phyloP scores from a whole-genome alignment of 345 rosid species.

The Triadica sebifera region DNA sequence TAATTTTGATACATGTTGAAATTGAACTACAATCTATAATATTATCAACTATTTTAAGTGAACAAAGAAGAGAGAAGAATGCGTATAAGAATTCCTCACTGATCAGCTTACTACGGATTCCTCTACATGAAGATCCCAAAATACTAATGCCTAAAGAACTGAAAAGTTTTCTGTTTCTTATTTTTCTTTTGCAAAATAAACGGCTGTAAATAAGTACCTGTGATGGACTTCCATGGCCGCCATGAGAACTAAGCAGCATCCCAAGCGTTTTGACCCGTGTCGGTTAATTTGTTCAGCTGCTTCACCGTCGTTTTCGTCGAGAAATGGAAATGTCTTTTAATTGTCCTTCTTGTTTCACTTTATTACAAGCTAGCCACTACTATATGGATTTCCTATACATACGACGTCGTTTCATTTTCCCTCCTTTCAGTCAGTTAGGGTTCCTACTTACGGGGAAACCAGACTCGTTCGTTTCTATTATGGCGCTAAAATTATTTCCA shows the following conservation, averaged over 20 bases:
- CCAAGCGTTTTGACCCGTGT: neutral
- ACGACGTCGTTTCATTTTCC: neutral
- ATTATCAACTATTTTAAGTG: neutral
- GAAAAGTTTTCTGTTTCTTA: neutral
- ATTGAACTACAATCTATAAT: neutral
- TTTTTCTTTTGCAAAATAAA: neutral
- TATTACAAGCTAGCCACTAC: neutral
- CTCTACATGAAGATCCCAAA: neutral
- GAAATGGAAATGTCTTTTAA: neutral
- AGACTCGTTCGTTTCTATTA: constrained; percentile 3
- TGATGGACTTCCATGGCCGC: neutral
- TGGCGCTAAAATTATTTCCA: constrained; percentile 63
- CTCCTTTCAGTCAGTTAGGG: neutral
- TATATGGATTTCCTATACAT: neutral
- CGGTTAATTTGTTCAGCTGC: too few relatives aligned
- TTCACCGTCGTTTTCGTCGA: neutral
- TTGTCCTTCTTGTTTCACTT: neutral
- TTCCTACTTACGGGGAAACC: neutral
- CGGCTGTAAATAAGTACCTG: neutral
- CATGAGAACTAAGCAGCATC: neutral
- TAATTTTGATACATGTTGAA: neutral
- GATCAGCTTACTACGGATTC: neutral
- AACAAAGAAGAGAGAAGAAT: neutral
- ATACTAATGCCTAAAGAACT: neutral
- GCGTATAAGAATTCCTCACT: neutral